These are phyloP conservation scores for Plasmopara muralis DNA, from an alignment of 352 stramenopile species.

Conservation along the genomic window DNA sequence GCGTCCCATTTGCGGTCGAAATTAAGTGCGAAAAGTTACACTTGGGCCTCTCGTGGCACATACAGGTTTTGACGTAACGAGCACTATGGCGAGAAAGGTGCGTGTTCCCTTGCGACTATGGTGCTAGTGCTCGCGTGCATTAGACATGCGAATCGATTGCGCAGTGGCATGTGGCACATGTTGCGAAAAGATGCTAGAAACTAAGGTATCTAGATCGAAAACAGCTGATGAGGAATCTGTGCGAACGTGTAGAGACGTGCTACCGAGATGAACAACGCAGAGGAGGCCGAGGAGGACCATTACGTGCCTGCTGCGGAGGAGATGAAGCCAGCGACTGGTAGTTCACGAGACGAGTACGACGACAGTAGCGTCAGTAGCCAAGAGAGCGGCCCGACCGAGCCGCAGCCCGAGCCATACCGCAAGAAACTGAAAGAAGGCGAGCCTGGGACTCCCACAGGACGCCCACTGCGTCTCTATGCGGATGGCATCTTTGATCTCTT, in stretches of 20 bases:
- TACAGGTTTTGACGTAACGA: conserved; percentile 15
- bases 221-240: conserved; percentile 7
- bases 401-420: conserved; percentile 48
- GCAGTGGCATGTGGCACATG: not conserved
- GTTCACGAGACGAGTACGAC: conserved; percentile 17
- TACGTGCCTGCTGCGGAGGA: conserved; percentile 13
- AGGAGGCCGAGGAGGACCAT: conserved; percentile 26
- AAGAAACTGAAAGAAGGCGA: conserved; percentile 55
- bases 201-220: conserved; percentile 1
- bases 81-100: conserved; percentile 31
- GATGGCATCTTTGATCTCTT: conserved; percentile 89
- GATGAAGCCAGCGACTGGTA: conserved; percentile 4
- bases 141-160: too few species aligned
- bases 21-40: not conserved
- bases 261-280: conserved; percentile 31
- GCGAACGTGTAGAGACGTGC: conserved; percentile 25
- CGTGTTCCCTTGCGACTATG: not conserved
- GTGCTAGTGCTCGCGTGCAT: too few species aligned
- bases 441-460: conserved; percentile 61
- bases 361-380: conserved; percentile 18
- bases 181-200: not conserved
- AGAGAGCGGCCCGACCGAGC: conserved; percentile 18
- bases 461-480: conserved; percentile 77
- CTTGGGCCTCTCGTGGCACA: conserved; percentile 9
- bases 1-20: too few species aligned